A percentile compares a stretch with the other conserved stretches of the same genome.
phyloP scores from a whole-genome alignment of 192 early-diverging fungal genomes.

The Obelidium mucronatum region DNA sequence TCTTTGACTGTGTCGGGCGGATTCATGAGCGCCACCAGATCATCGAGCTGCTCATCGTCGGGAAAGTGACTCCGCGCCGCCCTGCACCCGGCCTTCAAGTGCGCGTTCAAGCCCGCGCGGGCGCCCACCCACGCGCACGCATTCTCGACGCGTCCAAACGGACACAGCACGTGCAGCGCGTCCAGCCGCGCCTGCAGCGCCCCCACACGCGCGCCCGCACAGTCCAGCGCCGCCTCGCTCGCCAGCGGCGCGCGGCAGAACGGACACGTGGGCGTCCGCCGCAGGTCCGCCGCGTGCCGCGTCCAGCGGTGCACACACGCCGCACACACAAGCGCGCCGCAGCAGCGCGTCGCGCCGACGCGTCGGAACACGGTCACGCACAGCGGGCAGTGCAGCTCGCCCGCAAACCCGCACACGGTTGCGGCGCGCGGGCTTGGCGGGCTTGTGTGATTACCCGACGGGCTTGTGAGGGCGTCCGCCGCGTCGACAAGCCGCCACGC shows the following conservation, averaged over 20 bases:
- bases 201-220: too few relatives aligned
- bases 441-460: too few relatives aligned
- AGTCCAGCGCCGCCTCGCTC: background rate
- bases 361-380: background rate
- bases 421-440: too few relatives aligned
- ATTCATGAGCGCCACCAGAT: background rate
- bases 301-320: background rate
- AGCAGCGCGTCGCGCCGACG: background rate
- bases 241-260: background rate
- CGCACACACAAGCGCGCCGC: background rate
- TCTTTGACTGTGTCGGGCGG: background rate
- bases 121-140: background rate
- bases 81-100: background rate
- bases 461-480: too few relatives aligned
- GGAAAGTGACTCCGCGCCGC: background rate
- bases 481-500: too few relatives aligned
- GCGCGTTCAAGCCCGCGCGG: background rate
- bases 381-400: background rate
- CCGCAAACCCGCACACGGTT: too few relatives aligned
- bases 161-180: background rate
- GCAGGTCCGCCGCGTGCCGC: background rate
- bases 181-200: background rate
- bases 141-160: background rate
- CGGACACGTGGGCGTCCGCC: background rate
- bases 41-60: background rate